These are phyloP conservation scores for Trametes cubensis DNA, from an alignment of 768 basidiomycete genomes.

Conservation along the genomic window DNA sequence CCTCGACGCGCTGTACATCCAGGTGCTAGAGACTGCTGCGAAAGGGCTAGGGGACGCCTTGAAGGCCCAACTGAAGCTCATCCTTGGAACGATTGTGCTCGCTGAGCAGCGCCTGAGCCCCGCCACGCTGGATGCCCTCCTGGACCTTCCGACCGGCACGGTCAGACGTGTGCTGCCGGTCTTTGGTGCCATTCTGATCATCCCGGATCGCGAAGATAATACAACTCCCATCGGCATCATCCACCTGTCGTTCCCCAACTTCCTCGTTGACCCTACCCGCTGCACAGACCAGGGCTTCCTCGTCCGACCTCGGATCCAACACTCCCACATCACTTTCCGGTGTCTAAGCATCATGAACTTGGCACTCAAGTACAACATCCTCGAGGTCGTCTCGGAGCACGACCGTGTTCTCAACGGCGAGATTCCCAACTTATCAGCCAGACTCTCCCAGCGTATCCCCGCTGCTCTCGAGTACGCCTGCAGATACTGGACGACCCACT, in stretches of 20 bases:
- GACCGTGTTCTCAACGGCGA: slow-evolving; percentile 4
- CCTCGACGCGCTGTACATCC: slow-evolving; percentile 23
- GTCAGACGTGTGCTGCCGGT: slow-evolving; percentile 9
- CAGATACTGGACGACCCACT: slow-evolving; percentile 17
- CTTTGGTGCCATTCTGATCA: slow-evolving; percentile 20
- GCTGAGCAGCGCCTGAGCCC: not conserved
- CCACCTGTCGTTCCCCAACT: slow-evolving; percentile 29
- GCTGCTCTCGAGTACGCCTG: slow-evolving; percentile 28
- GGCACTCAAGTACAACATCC: slow-evolving; percentile 11
- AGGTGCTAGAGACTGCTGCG: slow-evolving; percentile 2
- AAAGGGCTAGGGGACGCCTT: not conserved
- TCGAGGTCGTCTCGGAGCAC: not conserved
- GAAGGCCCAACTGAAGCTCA: not conserved
- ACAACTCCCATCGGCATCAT: slow-evolving; percentile 10
- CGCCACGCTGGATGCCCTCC: not conserved
- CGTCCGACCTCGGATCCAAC: slow-evolving; percentile 6
- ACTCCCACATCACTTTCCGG: not conserved
- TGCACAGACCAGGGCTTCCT: slow-evolving; percentile 15
- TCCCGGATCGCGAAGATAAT: slow-evolving; percentile 8
- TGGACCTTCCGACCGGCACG: not conserved
- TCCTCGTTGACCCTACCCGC: slow-evolving; percentile 19
- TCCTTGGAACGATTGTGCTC: not conserved
- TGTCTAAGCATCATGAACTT: not conserved
- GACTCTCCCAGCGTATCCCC: slow-evolving; percentile 20
- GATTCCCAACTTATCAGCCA: not conserved